phyloP scores from a whole-genome alignment of 306 rosid species.

The Phaseolus lunatus region DNA sequence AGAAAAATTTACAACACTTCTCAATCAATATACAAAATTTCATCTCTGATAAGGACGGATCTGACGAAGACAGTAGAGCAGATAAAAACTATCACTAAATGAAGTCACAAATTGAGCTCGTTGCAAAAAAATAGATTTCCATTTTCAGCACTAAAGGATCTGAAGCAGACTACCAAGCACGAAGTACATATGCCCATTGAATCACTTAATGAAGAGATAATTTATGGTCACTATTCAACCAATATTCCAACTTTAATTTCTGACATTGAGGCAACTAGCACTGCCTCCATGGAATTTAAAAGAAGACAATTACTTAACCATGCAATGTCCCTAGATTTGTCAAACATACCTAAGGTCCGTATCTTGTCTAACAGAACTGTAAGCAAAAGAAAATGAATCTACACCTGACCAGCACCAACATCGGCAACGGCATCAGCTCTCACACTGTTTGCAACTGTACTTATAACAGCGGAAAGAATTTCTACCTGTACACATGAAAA shows the following conservation, averaged over 20 bases:
- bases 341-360: conserved; percentile 36
- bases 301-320: conserved; percentile 29
- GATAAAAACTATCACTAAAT: conserved; percentile 26
- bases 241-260: conserved; percentile 24
- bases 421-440: conserved; percentile 67
- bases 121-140: conserved; percentile 14
- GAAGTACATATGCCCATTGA: conserved; percentile 8
- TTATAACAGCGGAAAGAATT: conserved; percentile 77
- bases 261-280: conserved; percentile 9
- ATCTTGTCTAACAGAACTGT: conserved; percentile 13
- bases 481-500: conserved; percentile 64
- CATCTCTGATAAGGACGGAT: conserved; percentile 16
- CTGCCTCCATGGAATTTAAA: conserved; percentile 14
- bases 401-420: conserved; percentile 98
- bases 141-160: conserved; percentile 9
- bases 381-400: conserved; percentile 42
- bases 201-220: conserved; percentile 8
- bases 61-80: conserved; percentile 24
- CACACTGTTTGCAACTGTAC: conserved; percentile 59
- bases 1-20: conserved; percentile 18
- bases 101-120: conserved; percentile 2
- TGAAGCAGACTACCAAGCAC: conserved; percentile 2
- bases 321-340: conserved; percentile 14
- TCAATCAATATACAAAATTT: conserved; percentile 32
- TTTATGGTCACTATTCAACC: conserved; percentile 10